A percentile compares a stretch with the other conserved stretches of the same genome.
phyloP scores from a whole-genome alignment of 257 asterid genomes.

The Solanum virginianum region DNA sequence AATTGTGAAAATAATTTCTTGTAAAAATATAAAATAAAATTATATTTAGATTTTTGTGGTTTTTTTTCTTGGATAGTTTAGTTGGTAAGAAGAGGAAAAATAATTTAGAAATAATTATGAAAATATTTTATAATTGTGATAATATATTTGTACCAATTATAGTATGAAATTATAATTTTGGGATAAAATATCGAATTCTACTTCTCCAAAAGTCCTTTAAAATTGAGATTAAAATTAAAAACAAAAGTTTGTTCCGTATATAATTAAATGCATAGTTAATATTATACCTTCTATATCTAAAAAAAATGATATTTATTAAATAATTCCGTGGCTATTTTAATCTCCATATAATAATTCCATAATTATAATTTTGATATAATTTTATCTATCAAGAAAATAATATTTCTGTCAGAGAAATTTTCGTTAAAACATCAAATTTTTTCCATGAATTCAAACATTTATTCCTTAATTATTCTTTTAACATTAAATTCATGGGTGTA shows the following conservation, averaged over 20 bases:
- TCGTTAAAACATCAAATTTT: too few relatives aligned
- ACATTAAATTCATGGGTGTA: neutral
- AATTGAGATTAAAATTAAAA: neutral
- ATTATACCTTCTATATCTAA: neutral
- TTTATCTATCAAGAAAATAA: neutral
- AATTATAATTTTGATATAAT: neutral
- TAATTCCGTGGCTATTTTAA: neutral
- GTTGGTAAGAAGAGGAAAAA: neutral
- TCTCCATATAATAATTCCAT: neutral
- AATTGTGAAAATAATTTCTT: neutral
- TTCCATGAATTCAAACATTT: neutral
- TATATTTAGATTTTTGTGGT: neutral
- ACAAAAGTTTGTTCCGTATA: too few relatives aligned
- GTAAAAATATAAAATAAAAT: neutral
- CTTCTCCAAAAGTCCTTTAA: neutral
- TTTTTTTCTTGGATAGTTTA: neutral
- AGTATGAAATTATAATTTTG: neutral
- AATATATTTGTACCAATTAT: neutral
- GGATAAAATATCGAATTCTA: neutral
- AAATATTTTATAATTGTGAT: neutral
- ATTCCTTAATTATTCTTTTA: neutral
- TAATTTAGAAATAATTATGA: neutral
- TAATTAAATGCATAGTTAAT: neutral
- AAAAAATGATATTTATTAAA: neutral
- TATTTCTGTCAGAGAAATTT: neutral